Percentiles rank a stretch among this genome's conserved stretches.
These are phyloP conservation scores for Pythium chondricola DNA, from an alignment of 352 stramenopile genomes.

Conservation along the genomic window DNA sequence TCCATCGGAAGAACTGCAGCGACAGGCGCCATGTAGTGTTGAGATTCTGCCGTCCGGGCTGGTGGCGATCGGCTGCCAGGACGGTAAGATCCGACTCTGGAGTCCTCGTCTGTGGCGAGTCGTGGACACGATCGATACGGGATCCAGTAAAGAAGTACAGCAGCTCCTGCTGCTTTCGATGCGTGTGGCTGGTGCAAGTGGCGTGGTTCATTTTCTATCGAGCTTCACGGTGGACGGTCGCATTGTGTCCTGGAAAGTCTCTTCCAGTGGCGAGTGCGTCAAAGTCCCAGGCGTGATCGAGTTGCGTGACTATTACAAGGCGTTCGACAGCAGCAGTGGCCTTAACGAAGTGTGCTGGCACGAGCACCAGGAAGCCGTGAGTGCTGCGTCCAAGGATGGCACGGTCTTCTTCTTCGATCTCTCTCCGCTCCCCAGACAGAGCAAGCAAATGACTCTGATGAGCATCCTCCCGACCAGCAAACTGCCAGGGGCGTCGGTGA, in stretches of 20 bases:
- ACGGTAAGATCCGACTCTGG: constrained; percentile 71
- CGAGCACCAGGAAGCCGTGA: constrained; percentile 47
- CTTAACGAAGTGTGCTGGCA: constrained; percentile 63
- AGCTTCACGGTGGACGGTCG: constrained; percentile 52
- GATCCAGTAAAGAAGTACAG: constrained; percentile 57
- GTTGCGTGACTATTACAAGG: constrained; percentile 45
- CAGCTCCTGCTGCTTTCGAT: constrained; percentile 56
- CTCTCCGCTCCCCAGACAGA: constrained; percentile 36
- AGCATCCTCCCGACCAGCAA: constrained; percentile 48
- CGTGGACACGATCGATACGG: constrained; percentile 57
- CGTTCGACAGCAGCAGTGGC: constrained; percentile 51
- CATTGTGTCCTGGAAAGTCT: constrained; percentile 64
- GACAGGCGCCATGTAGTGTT: constrained; percentile 48
- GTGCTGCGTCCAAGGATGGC: constrained; percentile 50
- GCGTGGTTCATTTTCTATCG: constrained; percentile 32
- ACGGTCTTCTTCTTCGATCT: constrained; percentile 68
- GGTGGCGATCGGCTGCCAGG: constrained; percentile 66
- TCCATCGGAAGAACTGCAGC: constrained; percentile 47
- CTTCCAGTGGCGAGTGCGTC: constrained; percentile 26
- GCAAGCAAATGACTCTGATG: constrained; percentile 30
- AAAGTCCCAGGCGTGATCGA: constrained; percentile 30
- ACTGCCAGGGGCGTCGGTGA: constrained; percentile 33
- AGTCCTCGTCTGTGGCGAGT: constrained; percentile 51
- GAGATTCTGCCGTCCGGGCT: constrained; percentile 55
- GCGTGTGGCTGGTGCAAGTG: constrained; percentile 4